phyloP scores from a whole-genome alignment of 208 protist genomes.

The Porcisia hertigi region DNA sequence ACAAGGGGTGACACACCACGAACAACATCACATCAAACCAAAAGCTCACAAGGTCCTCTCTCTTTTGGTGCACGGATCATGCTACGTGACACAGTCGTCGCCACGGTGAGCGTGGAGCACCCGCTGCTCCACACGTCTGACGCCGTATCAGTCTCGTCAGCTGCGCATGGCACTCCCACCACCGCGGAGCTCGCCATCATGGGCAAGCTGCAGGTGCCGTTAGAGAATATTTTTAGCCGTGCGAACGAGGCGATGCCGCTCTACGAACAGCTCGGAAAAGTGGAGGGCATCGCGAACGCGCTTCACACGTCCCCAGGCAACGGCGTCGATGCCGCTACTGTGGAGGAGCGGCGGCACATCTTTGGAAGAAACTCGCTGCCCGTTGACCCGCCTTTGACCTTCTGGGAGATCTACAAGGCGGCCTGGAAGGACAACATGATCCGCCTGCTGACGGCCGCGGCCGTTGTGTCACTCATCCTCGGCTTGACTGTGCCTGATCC shows the following conservation, averaged over 20 bases:
- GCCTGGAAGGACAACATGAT: slow-evolving; percentile 88
- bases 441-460: slow-evolving; percentile 60
- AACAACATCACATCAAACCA: too few species aligned
- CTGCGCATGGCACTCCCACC: background rate
- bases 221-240: slow-evolving; percentile 66
- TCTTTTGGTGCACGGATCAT: background rate
- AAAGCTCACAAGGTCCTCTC: too few species aligned
- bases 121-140: slow-evolving; percentile 34
- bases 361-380: slow-evolving; percentile 74
- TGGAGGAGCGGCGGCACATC: slow-evolving; percentile 30
- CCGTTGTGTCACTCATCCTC: slow-evolving; percentile 70
- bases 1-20: too few species aligned
- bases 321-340: slow-evolving; percentile 35
- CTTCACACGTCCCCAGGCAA: slow-evolving; percentile 38
- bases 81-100: background rate
- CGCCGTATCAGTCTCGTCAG: slow-evolving; percentile 30
- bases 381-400: slow-evolving; percentile 70
- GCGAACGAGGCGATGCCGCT: slow-evolving; percentile 58
- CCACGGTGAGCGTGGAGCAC: slow-evolving; percentile 18
- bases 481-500: slow-evolving; percentile 77
- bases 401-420: slow-evolving; percentile 77
- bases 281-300: slow-evolving; percentile 43
- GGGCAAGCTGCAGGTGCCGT: slow-evolving; percentile 23
- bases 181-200: slow-evolving; percentile 35
- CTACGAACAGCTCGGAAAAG: slow-evolving; percentile 55